Percentiles rank a stretch among this genome's conserved stretches.
phyloP scores from a whole-genome alignment of 192 early-diverging fungal genomes.

The Paraglomus occultum region DNA sequence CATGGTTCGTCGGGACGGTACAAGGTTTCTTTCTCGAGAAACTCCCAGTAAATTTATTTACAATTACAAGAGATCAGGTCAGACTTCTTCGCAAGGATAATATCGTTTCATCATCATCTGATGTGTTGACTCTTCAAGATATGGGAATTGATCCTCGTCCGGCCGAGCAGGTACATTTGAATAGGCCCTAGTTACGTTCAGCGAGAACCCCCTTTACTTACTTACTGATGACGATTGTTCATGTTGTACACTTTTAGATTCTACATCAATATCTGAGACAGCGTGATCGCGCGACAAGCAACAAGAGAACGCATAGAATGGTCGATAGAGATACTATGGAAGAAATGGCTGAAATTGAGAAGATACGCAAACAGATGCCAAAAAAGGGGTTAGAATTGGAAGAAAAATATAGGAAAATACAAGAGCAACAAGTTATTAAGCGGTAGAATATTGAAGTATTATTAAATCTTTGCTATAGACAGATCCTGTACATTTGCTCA shows the following conservation, averaged over 20 bases:
- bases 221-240: no score
- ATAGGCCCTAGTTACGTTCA: no score
- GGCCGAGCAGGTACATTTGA: slow-evolving; percentile 28
- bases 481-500: no score
- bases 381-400: background rate
- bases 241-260: background rate
- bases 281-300: background rate
- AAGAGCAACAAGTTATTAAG: background rate
- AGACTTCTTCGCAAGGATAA: slow-evolving; percentile 34
- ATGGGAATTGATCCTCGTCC: slow-evolving; percentile 31
- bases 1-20: slow-evolving; percentile 30
- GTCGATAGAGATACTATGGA: background rate
- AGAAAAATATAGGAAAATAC: background rate
- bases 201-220: no score
- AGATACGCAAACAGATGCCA: background rate
- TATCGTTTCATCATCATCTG: slow-evolving; percentile 14
- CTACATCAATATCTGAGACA: slow-evolving; percentile 12
- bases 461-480: no score
- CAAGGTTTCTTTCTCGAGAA: slow-evolving; percentile 37
- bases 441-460: no score
- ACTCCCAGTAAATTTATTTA: slow-evolving; percentile 36
- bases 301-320: background rate
- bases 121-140: slow-evolving; percentile 27
- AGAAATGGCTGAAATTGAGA: background rate
- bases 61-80: slow-evolving; percentile 35